Evolutionary conservation across 2,329 filamentous ascomycete genomes (phyloP), one percentile per base, ranked within the genome.

Genomic region (Botrytis medusae): DNA sequence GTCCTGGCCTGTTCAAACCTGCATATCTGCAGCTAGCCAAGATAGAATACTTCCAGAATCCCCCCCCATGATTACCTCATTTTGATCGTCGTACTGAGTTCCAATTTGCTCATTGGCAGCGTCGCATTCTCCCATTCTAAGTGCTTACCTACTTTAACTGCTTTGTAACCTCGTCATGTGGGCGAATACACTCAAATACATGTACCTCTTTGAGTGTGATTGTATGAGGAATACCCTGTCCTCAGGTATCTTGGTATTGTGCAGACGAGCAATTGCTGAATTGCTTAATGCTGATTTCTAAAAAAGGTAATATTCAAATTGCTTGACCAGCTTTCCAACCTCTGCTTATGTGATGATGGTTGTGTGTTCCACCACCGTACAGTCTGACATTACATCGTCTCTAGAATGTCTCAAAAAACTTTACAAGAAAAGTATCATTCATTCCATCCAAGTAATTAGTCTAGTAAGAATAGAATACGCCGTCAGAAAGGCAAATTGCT

Each of bases 11-110:
- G 34, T 68, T 67, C 63, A 37, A 51, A 51, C 63, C 64, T 25
- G 46, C 64, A 54, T 25, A 54, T 48, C 34, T 69, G 65, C 65
- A 69, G 48, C 48, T 68, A 54, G 64, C 51, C 67, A 69, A 70
- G 51, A 37, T 70, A 70, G 57, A 69, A 69, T 54, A 72, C 63
- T 51, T 72, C 63, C 63, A 72, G 71, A 69, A 72, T n/a, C 25
- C 40, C 32, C 48, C 62, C 32, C 71, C 54, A 68, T 61, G 63
- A 72, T 72, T 72, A 69, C 54, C 71, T 72, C 71, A 72, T 72
- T 51, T 65, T 34, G 34, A 57, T 32, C 25, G 42, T 40, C 34
- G 22, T 51, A 25, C 20, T 29, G 32, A 42, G 22, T 12, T 68
- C 40, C 63, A 72, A 48, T 46, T 61, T 25, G 42, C 22, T 51